A percentile compares a stretch with the other conserved stretches of the same genome.
phyloP scores from a whole-genome alignment of 2,329 filamentous ascomycete genomes.

The Cytospora piceae region DNA sequence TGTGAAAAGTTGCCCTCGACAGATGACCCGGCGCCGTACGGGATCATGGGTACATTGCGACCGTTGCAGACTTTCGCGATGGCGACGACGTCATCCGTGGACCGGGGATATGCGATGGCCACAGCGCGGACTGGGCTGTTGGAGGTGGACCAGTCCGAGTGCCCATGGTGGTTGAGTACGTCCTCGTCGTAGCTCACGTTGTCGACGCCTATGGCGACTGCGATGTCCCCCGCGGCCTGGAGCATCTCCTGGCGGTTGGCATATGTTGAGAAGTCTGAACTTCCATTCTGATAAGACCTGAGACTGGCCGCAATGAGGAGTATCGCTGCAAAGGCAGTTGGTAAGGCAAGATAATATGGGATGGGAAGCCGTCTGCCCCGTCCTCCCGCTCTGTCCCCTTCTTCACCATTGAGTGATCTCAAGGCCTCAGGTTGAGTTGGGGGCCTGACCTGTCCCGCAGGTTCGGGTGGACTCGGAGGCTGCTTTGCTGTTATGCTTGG shows the following conservation, averaged over 20 bases:
- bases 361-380: neutral
- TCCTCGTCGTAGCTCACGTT: constrained; percentile 66
- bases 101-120: constrained; percentile 66
- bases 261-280: constrained; percentile 6
- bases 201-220: constrained; percentile 57
- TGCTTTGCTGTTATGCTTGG: neutral
- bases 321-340: constrained; percentile 9
- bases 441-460: neutral
- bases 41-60: constrained; percentile 71
- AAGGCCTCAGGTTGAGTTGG: neutral
- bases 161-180: constrained; percentile 66
- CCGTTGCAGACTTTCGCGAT: constrained; percentile 66
- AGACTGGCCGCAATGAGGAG: constrained; percentile 4
- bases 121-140: constrained; percentile 67
- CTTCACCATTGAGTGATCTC: neutral
- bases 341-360: constrained; percentile 12
- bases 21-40: constrained; percentile 73
- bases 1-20: constrained; percentile 74
- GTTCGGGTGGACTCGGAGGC: neutral
- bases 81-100: constrained; percentile 65
- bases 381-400: neutral
- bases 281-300: neutral
- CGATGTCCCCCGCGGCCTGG: constrained; percentile 62
- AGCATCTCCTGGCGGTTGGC: constrained; percentile 15
- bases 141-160: constrained; percentile 72